Conservation (phyloP, 495 filamentous ascomycete genomes). For the Pyrenopolyporus hunteri region DNA sequence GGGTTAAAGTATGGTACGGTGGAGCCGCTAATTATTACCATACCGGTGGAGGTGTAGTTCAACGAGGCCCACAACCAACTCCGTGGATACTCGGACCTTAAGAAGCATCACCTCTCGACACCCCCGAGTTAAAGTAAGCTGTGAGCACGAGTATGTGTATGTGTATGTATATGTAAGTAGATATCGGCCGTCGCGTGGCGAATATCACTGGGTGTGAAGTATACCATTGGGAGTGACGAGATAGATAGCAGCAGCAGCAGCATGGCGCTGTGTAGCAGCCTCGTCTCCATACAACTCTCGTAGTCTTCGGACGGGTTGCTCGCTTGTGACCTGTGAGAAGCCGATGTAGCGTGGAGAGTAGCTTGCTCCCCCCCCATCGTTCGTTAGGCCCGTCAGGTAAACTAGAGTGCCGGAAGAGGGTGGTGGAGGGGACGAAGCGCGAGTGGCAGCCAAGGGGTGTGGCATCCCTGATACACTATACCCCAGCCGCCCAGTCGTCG, state of each 20-base stretch:
- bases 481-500: conserved; percentile 29
- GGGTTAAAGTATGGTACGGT: no score
- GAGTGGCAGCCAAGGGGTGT: conserved; percentile 25
- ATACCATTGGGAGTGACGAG: conserved; percentile 8
- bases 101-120: not conserved
- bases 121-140: conserved; percentile 1
- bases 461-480: conserved; percentile 25
- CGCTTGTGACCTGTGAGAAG: conserved; percentile 13
- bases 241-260: conserved; percentile 18
- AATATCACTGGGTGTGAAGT: conserved; percentile 10
- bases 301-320: conserved; percentile 8
- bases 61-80: conserved; percentile 27
- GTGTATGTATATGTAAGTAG: no score
- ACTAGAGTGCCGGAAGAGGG: conserved; percentile 17
- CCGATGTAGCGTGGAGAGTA: conserved; percentile 1
- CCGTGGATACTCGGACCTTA: conserved; percentile 20
- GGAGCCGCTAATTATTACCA: no score
- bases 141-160: no score
- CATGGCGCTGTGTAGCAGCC: conserved; percentile 22
- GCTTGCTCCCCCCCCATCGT: conserved; percentile 14
- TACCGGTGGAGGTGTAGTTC: no score
- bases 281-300: conserved; percentile 13
- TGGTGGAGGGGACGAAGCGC: conserved; percentile 29
- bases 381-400: conserved; percentile 22
- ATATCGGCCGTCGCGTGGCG: not conserved